These are phyloP conservation scores for Reutealis trisperma DNA, from an alignment of 345 rosid species.

Conservation along the genomic window DNA sequence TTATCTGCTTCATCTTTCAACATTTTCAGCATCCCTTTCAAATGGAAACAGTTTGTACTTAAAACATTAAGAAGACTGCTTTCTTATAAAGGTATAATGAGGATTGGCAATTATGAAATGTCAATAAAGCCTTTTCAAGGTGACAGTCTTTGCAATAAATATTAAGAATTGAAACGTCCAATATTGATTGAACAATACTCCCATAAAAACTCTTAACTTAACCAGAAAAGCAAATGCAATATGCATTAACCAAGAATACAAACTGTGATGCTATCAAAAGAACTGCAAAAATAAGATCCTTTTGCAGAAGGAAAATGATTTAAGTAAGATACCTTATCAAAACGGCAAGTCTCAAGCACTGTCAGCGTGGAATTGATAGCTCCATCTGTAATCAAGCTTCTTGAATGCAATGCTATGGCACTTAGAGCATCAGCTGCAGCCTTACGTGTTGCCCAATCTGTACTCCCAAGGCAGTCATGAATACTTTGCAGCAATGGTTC, in stretches of 20 bases:
- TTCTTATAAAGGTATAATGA: no score
- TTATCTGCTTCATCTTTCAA: neutral
- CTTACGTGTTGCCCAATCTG: constrained; percentile 97
- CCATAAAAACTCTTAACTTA: neutral
- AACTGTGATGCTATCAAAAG: neutral
- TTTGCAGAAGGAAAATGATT: neutral
- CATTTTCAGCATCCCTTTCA: neutral
- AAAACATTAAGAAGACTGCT: no score
- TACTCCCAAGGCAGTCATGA: constrained; percentile 84
- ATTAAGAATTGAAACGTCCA: neutral
- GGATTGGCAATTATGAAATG: no score
- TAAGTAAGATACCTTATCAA: constrained; percentile 77
- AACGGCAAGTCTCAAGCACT: constrained; percentile 78
- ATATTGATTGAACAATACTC: neutral
- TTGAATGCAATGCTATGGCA: constrained; percentile 80
- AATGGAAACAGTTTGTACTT: neutral
- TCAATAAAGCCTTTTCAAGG: neutral
- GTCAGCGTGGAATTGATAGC: constrained; percentile 60
- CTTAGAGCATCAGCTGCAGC: constrained; percentile 90
- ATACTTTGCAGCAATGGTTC: constrained; percentile 77
- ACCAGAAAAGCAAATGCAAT: neutral
- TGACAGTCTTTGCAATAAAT: neutral
- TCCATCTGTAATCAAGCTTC: constrained; percentile 60
- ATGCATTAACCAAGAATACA: neutral
- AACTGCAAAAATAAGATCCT: neutral